phyloP scores from a whole-genome alignment of 257 asterid genomes.

The Dorcoceras hygrometricum region DNA sequence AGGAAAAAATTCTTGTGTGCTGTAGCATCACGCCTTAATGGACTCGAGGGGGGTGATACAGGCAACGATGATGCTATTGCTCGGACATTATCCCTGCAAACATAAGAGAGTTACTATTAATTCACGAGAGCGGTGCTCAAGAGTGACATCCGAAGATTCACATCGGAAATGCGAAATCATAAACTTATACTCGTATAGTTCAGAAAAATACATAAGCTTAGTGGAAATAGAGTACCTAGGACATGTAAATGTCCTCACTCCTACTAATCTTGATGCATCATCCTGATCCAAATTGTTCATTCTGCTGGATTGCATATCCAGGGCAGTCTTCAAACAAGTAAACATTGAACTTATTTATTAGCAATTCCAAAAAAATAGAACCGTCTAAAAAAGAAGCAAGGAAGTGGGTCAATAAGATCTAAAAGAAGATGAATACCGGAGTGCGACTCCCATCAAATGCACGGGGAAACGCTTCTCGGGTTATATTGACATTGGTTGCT shows the following conservation, averaged over 20 bases:
- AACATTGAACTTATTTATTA: neutral
- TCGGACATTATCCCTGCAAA: constrained; percentile 60
- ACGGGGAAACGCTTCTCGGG: constrained; percentile 72
- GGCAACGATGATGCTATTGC: constrained; percentile 67
- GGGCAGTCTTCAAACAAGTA: constrained; percentile 32
- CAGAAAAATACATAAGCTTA: too few species aligned
- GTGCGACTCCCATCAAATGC: constrained; percentile 84
- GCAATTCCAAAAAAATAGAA: neutral
- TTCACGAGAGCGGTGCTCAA: neutral
- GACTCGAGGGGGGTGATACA: constrained; percentile 86
- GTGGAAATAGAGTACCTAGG: constrained; percentile 33
- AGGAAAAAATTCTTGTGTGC: constrained; percentile 55
- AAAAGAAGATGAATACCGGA: constrained; percentile 47
- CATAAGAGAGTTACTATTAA: neutral
- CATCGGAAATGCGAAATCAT: neutral
- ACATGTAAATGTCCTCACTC: constrained; percentile 39
- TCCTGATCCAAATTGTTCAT: constrained; percentile 37
- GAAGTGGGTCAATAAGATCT: constrained; percentile 15
- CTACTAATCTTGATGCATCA: constrained; percentile 30
- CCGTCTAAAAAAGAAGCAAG: constrained; percentile 5
- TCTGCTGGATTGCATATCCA: constrained; percentile 54
- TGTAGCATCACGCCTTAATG: constrained; percentile 56
- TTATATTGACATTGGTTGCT: constrained; percentile 47
- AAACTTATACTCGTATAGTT: too few species aligned
- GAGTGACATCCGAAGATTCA: neutral